These are phyloP conservation scores for Mucor lusitanicus DNA, from an alignment of 371 early-diverging fungal species.

Conservation along the genomic window DNA sequence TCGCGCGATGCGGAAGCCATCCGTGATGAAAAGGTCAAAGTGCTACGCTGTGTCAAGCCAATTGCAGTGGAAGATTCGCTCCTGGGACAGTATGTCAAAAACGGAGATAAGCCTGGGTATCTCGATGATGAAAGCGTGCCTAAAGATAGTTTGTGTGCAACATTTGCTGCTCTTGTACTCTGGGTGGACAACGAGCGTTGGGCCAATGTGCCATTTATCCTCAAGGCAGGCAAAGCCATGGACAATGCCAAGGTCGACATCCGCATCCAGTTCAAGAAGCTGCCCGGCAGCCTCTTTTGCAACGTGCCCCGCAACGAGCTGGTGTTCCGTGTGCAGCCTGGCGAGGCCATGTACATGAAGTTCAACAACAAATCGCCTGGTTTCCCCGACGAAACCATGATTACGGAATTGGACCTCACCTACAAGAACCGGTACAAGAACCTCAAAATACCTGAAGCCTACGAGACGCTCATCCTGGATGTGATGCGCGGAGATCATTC, in stretches of 20 bases:
- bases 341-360: constrained; percentile 95
- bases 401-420: constrained; percentile 91
- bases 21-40: constrained; percentile 89
- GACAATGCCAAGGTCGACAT: constrained; percentile 90
- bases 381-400: constrained; percentile 62
- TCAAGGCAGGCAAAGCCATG: constrained; percentile 95
- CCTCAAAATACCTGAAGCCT: constrained; percentile 92
- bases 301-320: constrained; percentile 89
- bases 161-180: constrained; percentile 88
- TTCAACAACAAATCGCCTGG: constrained; percentile 93
- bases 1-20: constrained; percentile 82
- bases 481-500: constrained; percentile 88
- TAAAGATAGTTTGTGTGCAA: constrained; percentile 78
- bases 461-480: constrained; percentile 91
- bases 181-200: constrained; percentile 94
- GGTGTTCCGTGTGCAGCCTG: constrained; percentile 92
- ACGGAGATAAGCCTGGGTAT: constrained; percentile 84
- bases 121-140: constrained; percentile 87
- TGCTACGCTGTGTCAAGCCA: constrained; percentile 78
- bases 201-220: constrained; percentile 94
- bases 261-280: constrained; percentile 93
- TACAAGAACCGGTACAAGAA: constrained; percentile 86
- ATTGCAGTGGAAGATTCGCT: constrained; percentile 75
- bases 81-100: constrained; percentile 88
- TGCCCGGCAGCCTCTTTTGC: constrained; percentile 74